Evolutionary conservation across 495 filamentous ascomycete species (phyloP), one percentile per base, ranked within the genome.

Genomic region (Evansstolkia leycettana): DNA sequence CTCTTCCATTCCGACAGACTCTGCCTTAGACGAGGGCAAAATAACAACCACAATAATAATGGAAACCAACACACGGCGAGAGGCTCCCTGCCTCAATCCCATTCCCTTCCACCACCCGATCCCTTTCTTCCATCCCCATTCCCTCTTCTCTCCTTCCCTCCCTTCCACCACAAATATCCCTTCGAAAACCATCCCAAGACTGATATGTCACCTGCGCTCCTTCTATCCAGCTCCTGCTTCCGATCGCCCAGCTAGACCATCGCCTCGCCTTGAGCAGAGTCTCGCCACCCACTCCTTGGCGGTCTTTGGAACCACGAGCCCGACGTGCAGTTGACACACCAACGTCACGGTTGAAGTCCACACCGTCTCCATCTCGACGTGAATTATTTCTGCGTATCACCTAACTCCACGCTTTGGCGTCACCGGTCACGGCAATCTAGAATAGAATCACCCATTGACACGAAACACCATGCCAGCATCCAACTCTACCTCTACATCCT

Each of bases 141-240:
- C 44, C 42, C 40, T 46, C 42, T 34, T 38, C 42, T 40, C 38
- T 37, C 41, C 18, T 37, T 43, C 42, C 29, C 26, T 37, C 31
- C 29, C 42, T 34, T 42, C 42, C 45, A 23, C 34, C 46, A 38
- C 31, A 29, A 37, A 27, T 13, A 26, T 28, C 29, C 36, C 33
- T 17, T 33, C 41, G 31, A 28, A 31, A 24, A 40, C 34, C 13
- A 17, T 36, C 31, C 41, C n/a, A n/a, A 26, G 48, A 48, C 42
- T 29, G n/a, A 7, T 54, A 57, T 57, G 51, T 52, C 51, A 54
- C 43, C 42, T 39, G 37, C 38, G 31, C 42, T 43, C 45, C 48
- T n/a, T n/a, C n/a, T 32, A 39, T 16, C 33, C 39, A 37, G 30
- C 31, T 30, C 40, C 37, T 42, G 39, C 39, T 39, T 44, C 39